Conservation (phyloP, 148 eudicot species). For the Chenopodium berlandieri region DNA sequence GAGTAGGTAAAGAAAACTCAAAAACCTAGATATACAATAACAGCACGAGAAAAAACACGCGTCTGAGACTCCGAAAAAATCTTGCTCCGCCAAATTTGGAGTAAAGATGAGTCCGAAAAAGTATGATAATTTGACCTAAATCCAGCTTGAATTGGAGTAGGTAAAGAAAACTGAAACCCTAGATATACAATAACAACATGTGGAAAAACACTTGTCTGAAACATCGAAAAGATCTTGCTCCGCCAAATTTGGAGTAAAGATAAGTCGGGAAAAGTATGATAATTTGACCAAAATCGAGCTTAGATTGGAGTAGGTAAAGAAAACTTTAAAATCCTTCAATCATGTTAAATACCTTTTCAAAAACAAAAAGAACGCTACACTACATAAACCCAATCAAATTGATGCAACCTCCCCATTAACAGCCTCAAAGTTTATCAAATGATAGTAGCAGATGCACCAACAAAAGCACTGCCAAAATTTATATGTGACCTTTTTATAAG, state of each 20-base stretch:
- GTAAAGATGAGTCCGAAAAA: too few relatives aligned
- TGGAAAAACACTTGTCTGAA: too few relatives aligned
- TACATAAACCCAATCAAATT: not conserved
- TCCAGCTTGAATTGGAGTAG: too few relatives aligned
- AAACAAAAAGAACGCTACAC: not conserved
- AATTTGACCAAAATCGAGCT: not conserved
- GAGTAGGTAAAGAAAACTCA: too few relatives aligned
- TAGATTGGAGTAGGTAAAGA: slow-evolving; percentile 8
- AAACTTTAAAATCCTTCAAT: not conserved
- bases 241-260: not conserved
- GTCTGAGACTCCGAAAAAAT: too few relatives aligned
- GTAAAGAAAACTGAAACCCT: too few relatives aligned
- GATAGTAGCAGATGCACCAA: slow-evolving; percentile 20
- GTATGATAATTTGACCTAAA: too few relatives aligned
- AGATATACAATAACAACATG: too few relatives aligned
- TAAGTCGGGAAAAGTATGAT: not conserved
- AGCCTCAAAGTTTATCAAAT: slow-evolving; percentile 13
- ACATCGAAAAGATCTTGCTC: too few relatives aligned
- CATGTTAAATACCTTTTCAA: not conserved
- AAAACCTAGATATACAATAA: too few relatives aligned
- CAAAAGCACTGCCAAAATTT: slow-evolving; percentile 1
- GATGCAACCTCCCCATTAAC: not conserved
- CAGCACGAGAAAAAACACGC: too few relatives aligned
- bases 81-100: too few relatives aligned
- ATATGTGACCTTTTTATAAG: not conserved